Evolutionary conservation across 495 filamentous ascomycete genomes (phyloP), one percentile per base, ranked within the genome.

Genomic region (Xylaria curta): DNA sequence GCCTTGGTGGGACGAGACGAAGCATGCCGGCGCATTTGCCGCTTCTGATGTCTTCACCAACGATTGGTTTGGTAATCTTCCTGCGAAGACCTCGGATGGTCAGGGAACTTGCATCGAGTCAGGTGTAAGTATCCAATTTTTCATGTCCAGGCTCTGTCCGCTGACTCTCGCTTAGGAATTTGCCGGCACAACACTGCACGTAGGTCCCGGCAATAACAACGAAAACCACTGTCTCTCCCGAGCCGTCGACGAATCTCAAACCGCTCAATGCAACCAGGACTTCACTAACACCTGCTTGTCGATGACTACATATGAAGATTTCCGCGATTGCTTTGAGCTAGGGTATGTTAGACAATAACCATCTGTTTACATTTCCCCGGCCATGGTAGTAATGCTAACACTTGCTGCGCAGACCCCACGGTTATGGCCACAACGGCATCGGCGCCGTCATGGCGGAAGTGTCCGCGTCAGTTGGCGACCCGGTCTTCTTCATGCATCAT

Each of bases 1-100:
- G 71, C 80, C 82, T 4, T 84, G 81, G 78, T 84, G 81, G 81
- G 82, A 81, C 68, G 81, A 81, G 82, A 81, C 80, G 33, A 74
- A 79, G 3, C 78, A 84, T 72, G 72, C 79, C 12, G 81, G 79
- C 60, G 75, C 74, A 46, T 81, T 76, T 44, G 75, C 75, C 9
- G 44, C 73, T 15, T 82, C 82, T 0, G 77, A 78, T 21, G 49
- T 84, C 0, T 84, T 84, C 69, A 74, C 69, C 26, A 71, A 75
- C 13, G 64, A 24, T 6, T 78, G 76, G 68, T 80, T 80, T 60
- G 77, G 78, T 13, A 64, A 71, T 24, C 78, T 81, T 9, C 75
- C 78, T 9, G 64, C 58, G 1, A 81, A 78, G 64, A 80, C 79
- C 3, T 44, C 61, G 3, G 74, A 80, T 21, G 77, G 76, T 26